Percentiles rank a stretch among this genome's conserved stretches.
Conservation (phyloP, 2,329 filamentous ascomycete species). For the Ophiocordyceps sinensis region DNA sequence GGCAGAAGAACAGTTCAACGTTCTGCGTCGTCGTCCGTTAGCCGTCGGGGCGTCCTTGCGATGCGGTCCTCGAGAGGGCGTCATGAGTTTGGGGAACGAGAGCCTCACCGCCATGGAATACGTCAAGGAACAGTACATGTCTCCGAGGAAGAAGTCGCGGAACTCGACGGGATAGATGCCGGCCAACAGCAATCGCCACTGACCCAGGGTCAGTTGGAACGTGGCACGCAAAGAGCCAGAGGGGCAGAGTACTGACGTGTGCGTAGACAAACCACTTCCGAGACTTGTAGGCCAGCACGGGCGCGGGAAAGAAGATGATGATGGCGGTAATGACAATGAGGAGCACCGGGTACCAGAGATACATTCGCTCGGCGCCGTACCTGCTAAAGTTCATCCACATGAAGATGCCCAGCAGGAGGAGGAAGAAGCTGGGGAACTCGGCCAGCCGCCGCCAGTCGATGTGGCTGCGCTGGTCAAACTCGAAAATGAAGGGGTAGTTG, state of each 20-base stretch:
- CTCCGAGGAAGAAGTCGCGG: slow-evolving; percentile 90
- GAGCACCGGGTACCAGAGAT: slow-evolving; percentile 74
- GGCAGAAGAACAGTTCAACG: slow-evolving; percentile 83
- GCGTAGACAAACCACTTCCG: slow-evolving; percentile 80
- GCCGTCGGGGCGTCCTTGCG: no score
- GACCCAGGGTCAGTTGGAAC: slow-evolving; percentile 4
- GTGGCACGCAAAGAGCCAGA: background rate
- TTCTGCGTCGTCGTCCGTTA: slow-evolving; percentile 39
- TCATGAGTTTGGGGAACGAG: background rate
- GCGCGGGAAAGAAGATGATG: slow-evolving; percentile 63
- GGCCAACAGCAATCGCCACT: slow-evolving; percentile 76
- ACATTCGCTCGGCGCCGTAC: slow-evolving; percentile 52
- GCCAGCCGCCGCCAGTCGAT: slow-evolving; percentile 82
- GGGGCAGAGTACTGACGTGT: slow-evolving; percentile 45
- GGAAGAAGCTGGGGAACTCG: slow-evolving; percentile 75
- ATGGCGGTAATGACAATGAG: slow-evolving; percentile 54
- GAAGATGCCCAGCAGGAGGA: slow-evolving; percentile 62
- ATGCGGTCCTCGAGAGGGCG: background rate
- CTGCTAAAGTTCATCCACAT: slow-evolving; percentile 81
- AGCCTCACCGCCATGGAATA: slow-evolving; percentile 70
- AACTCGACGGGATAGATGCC: slow-evolving; percentile 92
- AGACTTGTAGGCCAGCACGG: slow-evolving; percentile 58
- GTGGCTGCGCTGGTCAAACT: slow-evolving; percentile 76
- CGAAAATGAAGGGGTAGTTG: slow-evolving; percentile 94
- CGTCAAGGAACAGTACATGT: slow-evolving; percentile 93